A percentile compares a stretch with the other conserved stretches of the same genome.
These are phyloP conservation scores for Phytophthora sp. DNA, from an alignment of 352 stramenopile species.

Conservation along the genomic window DNA sequence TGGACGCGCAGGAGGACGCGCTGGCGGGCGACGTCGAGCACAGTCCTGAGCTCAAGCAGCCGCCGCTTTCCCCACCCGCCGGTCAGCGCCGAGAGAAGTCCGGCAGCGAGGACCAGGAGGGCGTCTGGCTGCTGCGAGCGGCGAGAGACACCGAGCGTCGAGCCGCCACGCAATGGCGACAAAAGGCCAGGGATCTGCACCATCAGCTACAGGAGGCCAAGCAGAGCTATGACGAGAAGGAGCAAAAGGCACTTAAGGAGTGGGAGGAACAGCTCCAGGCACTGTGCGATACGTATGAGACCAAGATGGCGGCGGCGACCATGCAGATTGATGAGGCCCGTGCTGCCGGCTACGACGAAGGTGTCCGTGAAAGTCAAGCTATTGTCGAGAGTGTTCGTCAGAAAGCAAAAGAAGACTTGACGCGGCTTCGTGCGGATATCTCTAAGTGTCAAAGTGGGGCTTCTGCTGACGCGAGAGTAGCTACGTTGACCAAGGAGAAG, in stretches of 20 bases:
- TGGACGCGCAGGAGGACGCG: slow-evolving; percentile 32
- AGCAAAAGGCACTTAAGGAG: slow-evolving; percentile 45
- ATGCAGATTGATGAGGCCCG: slow-evolving; percentile 80
- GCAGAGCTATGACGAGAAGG: slow-evolving; percentile 54
- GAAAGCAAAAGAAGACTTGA: slow-evolving; percentile 52
- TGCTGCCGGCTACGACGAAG: slow-evolving; percentile 72
- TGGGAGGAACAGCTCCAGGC: slow-evolving; percentile 67
- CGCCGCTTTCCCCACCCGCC: slow-evolving; percentile 5
- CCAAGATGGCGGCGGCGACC: slow-evolving; percentile 72
- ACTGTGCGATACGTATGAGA: slow-evolving; percentile 76
- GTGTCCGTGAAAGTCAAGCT: slow-evolving; percentile 75
- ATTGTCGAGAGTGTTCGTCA: slow-evolving; percentile 70
- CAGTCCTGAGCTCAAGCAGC: slow-evolving; percentile 12
- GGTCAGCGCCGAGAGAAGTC: slow-evolving; percentile 19
- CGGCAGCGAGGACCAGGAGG: slow-evolving; percentile 39
- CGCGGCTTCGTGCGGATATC: slow-evolving; percentile 34
- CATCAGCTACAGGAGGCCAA: slow-evolving; percentile 50
- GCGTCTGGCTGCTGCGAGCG: slow-evolving; percentile 47
- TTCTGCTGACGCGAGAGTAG: slow-evolving; percentile 9
- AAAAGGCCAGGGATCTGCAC: slow-evolving; percentile 73
- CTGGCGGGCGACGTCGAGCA: slow-evolving; percentile 26
- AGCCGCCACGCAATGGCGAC: slow-evolving; percentile 66
- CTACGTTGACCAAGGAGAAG: slow-evolving; percentile 34
- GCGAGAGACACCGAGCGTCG: slow-evolving; percentile 46
- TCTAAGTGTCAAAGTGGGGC: not conserved